Conservation (phyloP, 2,329 filamentous ascomycete species). For the Trichoderma atrobrunneum region DNA sequence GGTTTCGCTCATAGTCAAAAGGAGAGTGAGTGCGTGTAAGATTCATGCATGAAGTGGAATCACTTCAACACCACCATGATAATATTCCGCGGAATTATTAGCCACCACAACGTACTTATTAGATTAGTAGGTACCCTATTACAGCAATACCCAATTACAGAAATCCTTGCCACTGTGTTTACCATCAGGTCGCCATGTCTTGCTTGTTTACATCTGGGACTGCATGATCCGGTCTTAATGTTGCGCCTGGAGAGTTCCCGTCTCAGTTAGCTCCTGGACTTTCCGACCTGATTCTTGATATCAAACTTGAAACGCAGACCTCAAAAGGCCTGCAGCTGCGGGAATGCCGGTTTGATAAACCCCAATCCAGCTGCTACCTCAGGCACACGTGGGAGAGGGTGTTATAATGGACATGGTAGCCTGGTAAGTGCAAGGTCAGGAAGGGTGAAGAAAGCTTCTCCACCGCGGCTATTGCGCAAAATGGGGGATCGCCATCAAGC, state of each 20-base stretch:
- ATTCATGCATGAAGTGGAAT: neutral
- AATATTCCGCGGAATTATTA: neutral
- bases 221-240: neutral
- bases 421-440: neutral
- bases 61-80: neutral
- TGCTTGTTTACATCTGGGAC: neutral
- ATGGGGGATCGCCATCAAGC: neutral
- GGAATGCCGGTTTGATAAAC: neutral
- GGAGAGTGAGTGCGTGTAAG: neutral
- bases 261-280: neutral
- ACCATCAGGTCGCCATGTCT: neutral
- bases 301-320: neutral
- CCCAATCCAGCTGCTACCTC: neutral
- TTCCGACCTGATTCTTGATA: neutral
- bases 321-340: neutral
- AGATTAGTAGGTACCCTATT: neutral
- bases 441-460: neutral
- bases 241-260: neutral
- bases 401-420: neutral
- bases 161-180: neutral
- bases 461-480: neutral
- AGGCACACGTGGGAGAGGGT: neutral
- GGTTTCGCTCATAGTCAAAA: neutral
- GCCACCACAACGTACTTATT: neutral
- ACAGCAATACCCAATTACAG: neutral